A percentile compares a stretch with the other conserved stretches of the same genome.
Evolutionary conservation across 1,284 basidiomycete genomes (phyloP).

Genomic region (Leccinum ponderosum): DNA sequence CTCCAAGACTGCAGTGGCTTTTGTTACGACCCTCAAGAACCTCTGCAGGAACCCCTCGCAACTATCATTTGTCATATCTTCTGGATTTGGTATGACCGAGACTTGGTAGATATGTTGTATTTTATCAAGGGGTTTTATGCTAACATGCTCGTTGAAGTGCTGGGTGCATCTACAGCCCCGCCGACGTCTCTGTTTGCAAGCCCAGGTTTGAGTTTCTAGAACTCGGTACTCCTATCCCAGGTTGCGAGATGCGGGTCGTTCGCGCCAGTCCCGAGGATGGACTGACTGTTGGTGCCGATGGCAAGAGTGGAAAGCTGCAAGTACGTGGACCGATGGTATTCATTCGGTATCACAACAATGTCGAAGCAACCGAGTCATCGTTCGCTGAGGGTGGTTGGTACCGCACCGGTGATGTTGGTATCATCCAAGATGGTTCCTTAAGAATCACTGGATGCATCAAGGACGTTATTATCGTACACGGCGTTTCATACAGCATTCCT

Average conservation of each 20-base stretch:
- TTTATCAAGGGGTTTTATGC: not conserved
- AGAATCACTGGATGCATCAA: slow-evolving; percentile 41
- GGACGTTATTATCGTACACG: slow-evolving; percentile 42
- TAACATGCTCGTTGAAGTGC: slow-evolving; percentile 21
- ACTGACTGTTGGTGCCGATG: slow-evolving; percentile 16
- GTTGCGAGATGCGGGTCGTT: slow-evolving; percentile 30
- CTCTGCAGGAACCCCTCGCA: slow-evolving; percentile 12
- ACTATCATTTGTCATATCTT: slow-evolving; percentile 31
- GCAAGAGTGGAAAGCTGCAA: slow-evolving; percentile 37
- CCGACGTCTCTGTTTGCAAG: slow-evolving; percentile 8
- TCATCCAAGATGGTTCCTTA: slow-evolving; percentile 35
- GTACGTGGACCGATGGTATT: slow-evolving; percentile 38
- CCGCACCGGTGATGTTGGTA: slow-evolving; percentile 39
- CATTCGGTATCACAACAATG: slow-evolving; percentile 38
- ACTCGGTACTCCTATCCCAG: slow-evolving; percentile 21
- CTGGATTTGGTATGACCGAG: slow-evolving; percentile 45
- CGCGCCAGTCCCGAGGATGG: slow-evolving; percentile 23
- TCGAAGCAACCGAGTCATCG: slow-evolving; percentile 32
- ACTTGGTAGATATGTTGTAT: slow-evolving; percentile 25
- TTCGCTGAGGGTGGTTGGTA: slow-evolving; percentile 42
- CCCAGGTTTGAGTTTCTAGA: slow-evolving; percentile 24
- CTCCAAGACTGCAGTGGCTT: slow-evolving; percentile 36
- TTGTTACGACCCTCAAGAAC: slow-evolving; percentile 33
- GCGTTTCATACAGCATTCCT: slow-evolving; percentile 39
- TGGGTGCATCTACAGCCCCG: slow-evolving; percentile 33